phyloP scores from a whole-genome alignment of 1,284 basidiomycete genomes.

The Tausonia pullulans region DNA sequence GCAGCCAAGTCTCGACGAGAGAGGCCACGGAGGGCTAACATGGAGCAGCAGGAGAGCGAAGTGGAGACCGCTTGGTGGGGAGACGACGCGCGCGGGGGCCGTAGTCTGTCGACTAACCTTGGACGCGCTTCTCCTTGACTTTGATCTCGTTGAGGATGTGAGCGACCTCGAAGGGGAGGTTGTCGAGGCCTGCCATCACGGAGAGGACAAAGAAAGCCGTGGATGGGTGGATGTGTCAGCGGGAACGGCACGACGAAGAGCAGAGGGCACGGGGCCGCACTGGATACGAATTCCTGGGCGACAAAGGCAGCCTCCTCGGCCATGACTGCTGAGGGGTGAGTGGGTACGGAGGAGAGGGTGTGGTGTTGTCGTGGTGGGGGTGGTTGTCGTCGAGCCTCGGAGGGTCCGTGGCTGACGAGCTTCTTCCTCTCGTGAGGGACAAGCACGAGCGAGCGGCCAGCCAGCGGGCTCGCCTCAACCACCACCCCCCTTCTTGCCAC shows the following conservation, averaged over 20 bases:
- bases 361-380: background rate
- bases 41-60: too few species aligned
- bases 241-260: background rate
- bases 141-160: conserved; percentile 58
- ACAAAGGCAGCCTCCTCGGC: conserved; percentile 16
- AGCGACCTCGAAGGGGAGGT: conserved; percentile 58
- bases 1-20: too few species aligned
- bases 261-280: background rate
- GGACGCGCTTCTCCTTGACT: conserved; percentile 37
- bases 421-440: background rate
- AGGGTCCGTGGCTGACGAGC: background rate
- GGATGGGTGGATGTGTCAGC: background rate
- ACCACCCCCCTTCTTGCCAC: background rate
- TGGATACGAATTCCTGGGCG: conserved; percentile 16
- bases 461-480: background rate
- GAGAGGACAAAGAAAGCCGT: background rate
- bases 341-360: background rate
- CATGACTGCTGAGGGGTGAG: background rate
- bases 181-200: conserved; percentile 50
- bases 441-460: background rate
- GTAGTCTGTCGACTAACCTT: conserved; percentile 21
- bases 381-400: background rate
- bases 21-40: too few species aligned
- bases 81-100: too few species aligned
- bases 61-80: too few species aligned